Percentiles rank a stretch among this genome's conserved stretches.
Evolutionary conservation across 495 filamentous ascomycete species (phyloP).

Genomic region (Podospora sp.): DNA sequence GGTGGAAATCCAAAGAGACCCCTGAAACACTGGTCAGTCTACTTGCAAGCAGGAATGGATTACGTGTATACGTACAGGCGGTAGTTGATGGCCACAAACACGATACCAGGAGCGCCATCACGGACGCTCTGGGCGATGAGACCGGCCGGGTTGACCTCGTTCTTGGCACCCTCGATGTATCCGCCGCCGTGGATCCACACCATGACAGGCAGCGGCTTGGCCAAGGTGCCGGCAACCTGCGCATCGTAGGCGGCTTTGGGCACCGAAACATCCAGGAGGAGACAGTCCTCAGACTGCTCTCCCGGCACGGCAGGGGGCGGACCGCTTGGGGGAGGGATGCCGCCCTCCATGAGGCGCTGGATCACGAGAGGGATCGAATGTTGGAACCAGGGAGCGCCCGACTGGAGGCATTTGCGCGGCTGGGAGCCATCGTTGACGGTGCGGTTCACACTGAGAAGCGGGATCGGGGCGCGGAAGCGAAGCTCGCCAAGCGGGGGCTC

Average conservation of each 20-base stretch:
- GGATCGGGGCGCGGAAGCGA: constrained; percentile 17
- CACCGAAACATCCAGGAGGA: constrained; percentile 14
- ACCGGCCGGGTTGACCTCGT: constrained; percentile 12
- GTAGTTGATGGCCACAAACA: constrained; percentile 22
- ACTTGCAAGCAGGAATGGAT: not conserved
- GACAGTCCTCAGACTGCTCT: constrained; percentile 21
- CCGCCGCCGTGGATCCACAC: constrained; percentile 25
- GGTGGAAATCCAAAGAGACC: constrained; percentile 24
- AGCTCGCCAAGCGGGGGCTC: constrained; percentile 16
- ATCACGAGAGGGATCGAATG: constrained; percentile 16
- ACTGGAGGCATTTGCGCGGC: constrained; percentile 10
- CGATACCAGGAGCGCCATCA: constrained; percentile 8
- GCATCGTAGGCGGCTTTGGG: constrained; percentile 11
- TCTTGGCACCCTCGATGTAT: constrained; percentile 17
- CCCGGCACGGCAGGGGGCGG: not conserved
- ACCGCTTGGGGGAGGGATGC: not conserved
- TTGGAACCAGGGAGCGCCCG: constrained; percentile 13
- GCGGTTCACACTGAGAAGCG: constrained; percentile 12
- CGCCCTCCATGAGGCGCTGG: not conserved
- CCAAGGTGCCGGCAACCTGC: not conserved
- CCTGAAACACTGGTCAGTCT: not conserved
- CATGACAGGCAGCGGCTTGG: constrained; percentile 9
- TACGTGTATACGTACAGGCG: constrained; percentile 12
- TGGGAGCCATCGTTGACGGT: constrained; percentile 20
- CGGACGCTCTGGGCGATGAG: constrained; percentile 11